Evolutionary conservation across 306 rosid genomes (phyloP).

Genomic region (Trifolium subterraneum): DNA sequence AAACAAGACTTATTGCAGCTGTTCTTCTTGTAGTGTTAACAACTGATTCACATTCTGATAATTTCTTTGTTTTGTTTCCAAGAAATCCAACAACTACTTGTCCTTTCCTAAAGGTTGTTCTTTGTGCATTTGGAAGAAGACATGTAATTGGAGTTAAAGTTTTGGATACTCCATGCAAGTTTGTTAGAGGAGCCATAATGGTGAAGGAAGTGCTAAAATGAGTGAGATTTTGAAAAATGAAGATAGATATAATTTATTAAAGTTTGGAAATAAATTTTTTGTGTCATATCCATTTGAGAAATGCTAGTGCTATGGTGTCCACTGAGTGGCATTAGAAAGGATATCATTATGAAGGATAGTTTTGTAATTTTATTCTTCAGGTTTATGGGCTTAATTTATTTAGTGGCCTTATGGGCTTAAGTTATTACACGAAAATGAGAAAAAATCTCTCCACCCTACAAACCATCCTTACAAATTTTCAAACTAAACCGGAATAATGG

Average conservation of each 20-base stretch:
- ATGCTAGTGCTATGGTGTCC: constrained; percentile 43
- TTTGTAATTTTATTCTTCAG: constrained; percentile 41
- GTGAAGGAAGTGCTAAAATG: constrained; percentile 23
- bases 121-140: constrained; percentile 56
- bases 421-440: background rate
- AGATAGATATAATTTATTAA: constrained; percentile 1
- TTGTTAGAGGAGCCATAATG: constrained; percentile 72
- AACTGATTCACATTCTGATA: constrained; percentile 47
- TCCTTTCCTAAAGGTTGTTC: constrained; percentile 22
- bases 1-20: constrained; percentile 68
- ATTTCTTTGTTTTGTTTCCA: constrained; percentile 54
- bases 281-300: constrained; percentile 52
- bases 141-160: constrained; percentile 53
- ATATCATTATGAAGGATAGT: constrained; percentile 53
- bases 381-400: background rate
- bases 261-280: background rate
- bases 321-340: constrained; percentile 53
- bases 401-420: background rate
- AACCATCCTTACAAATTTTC: too few species aligned
- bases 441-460: too few species aligned
- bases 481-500: too few species aligned
- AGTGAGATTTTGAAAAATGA: constrained; percentile 9
- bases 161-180: constrained; percentile 67
- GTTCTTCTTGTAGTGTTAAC: constrained; percentile 69
- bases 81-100: constrained; percentile 43